Base-by-base conservation (phyloP, 345 rosid species). In the Camelina laxa region DNA sequence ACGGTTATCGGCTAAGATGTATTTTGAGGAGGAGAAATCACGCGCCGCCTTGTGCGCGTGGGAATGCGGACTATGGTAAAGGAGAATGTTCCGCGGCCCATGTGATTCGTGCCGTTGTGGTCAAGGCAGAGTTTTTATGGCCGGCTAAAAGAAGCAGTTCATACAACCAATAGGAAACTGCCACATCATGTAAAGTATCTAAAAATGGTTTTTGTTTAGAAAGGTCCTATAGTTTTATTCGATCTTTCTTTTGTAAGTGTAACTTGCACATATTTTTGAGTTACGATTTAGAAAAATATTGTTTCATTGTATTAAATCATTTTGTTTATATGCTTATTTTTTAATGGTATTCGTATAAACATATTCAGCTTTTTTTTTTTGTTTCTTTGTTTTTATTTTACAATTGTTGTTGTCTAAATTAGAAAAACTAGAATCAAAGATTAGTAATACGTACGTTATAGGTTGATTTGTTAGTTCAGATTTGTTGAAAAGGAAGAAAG, bases 141-240 rank as follows among this genome's bases (percentile, higher is more conserved):
- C 74, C 77, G 81, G 77, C 81, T 15, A 72, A 72, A 66, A 68
- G 73, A 72, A 33, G 22, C 73, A 59, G 41, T 42, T 66, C 59
- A 16, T 13, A 22, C 0, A 20, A 4, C 81, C 69, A 78, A 67
- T 78, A 7, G 7, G 2, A 2, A 55, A 13, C 60, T 0, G 74
- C 60, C 81, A 78, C 70, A 77, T 67, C 74, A 17, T 58, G 30
- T n/a, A 39, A 13, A 36, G 20, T 48, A 38, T 7, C 24, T 41
- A 65, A 50, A 70, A 42, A 47, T 6, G 8, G 36, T 33, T 33
- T 24, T 24, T 24, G 33, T 33, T 66, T 24, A 58, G 58, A 65
- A 65, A 50, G 50, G 42, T 59, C 56, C 8, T 19, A 16, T 72
- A 65, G 53, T 77, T 31, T 31, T 72, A 72, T 72, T 72, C 65